Conservation (phyloP, 108 stramenopile genomes). For the Discostella stelligeroides region DNA sequence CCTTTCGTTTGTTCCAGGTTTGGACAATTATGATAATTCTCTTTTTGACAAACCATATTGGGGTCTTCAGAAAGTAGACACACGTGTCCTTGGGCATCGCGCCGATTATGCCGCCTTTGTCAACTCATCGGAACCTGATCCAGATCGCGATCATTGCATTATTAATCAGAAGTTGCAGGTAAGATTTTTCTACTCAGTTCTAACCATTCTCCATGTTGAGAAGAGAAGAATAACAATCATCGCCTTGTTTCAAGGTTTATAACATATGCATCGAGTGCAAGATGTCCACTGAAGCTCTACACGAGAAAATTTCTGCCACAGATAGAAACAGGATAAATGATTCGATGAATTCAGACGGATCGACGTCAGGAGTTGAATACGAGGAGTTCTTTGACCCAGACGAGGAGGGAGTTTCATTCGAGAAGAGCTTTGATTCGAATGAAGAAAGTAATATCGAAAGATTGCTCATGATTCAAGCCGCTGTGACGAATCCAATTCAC, state of each 20-base stretch:
- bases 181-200: constrained; percentile 5
- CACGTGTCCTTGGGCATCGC: constrained; percentile 44
- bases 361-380: constrained; percentile 13
- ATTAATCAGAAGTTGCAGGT: constrained; percentile 87
- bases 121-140: constrained; percentile 67
- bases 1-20: constrained; percentile 65
- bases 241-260: constrained; percentile 49
- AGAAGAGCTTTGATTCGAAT: constrained; percentile 20
- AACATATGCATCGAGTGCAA: constrained; percentile 82
- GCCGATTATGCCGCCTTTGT: constrained; percentile 57
- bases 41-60: constrained; percentile 2
- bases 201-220: background rate
- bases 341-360: constrained; percentile 17
- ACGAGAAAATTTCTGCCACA: constrained; percentile 11
- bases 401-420: constrained; percentile 36
- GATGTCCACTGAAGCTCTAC: constrained; percentile 55
- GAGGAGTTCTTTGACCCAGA: constrained; percentile 49
- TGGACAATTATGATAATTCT: constrained; percentile 45
- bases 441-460: constrained; percentile 26
- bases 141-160: constrained; percentile 72
- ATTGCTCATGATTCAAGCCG: constrained; percentile 39
- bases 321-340: background rate
- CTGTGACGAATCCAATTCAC: constrained; percentile 14
- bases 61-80: constrained; percentile 24
- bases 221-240: background rate